These are phyloP conservation scores for Microdochium nivale DNA, from an alignment of 2,329 filamentous ascomycete genomes.

Conservation along the genomic window DNA sequence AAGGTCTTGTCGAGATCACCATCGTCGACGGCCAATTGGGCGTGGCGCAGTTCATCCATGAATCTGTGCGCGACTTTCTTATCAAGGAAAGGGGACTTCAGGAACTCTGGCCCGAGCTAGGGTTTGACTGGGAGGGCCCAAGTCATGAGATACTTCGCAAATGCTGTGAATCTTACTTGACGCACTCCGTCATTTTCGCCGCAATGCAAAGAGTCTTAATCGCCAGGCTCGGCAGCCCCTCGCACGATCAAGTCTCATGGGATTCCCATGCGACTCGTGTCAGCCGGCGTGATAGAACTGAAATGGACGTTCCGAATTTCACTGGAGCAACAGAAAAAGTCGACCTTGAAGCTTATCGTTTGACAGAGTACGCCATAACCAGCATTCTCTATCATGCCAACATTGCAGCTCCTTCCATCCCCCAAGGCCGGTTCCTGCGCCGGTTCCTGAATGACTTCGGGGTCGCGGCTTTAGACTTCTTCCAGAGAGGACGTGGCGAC, in stretches of 20 bases:
- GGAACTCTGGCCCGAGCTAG: slow-evolving; percentile 20
- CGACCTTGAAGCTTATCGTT: not conserved
- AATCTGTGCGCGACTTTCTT: slow-evolving; percentile 40
- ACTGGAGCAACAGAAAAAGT: not conserved
- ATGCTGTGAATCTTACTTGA: not conserved
- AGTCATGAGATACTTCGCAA: not conserved
- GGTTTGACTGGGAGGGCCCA: not conserved
- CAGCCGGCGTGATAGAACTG: no score
- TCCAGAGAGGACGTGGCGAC: not conserved
- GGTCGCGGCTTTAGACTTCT: not conserved
- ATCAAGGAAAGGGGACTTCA: slow-evolving; percentile 23
- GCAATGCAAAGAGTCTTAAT: no score
- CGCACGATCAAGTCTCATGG: not conserved
- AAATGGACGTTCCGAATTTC: not conserved
- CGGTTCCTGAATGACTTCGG: not conserved
- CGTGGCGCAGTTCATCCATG: slow-evolving; percentile 44
- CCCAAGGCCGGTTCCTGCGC: not conserved
- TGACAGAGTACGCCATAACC: not conserved
- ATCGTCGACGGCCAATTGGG: slow-evolving; percentile 14
- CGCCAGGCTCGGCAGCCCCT: not conserved
- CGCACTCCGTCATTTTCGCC: not conserved
- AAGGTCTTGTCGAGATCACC: slow-evolving; percentile 38
- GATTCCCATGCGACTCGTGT: no score
- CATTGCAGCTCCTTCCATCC: not conserved
- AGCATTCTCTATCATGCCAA: not conserved